Percentiles rank a stretch among this genome's conserved stretches.
Conservation (phyloP, 2,329 filamentous ascomycete species). For the Pestalotiopsis sp. region DNA sequence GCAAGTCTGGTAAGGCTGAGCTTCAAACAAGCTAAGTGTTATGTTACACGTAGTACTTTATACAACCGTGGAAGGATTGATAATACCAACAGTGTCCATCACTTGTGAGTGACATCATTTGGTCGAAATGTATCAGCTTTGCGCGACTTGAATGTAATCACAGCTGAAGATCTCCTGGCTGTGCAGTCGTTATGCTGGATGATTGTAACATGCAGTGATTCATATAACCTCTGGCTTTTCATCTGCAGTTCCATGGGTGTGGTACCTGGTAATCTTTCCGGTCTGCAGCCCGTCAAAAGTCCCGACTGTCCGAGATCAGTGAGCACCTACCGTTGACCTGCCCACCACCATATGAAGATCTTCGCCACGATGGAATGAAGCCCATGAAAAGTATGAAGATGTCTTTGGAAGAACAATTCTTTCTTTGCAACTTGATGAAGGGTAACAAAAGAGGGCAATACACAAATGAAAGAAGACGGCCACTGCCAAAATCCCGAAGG, state of each 20-base stretch:
- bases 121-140: background rate
- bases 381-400: background rate
- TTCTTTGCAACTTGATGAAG: no score
- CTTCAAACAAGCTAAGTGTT: no score
- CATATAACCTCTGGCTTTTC: no score
- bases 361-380: background rate
- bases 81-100: background rate
- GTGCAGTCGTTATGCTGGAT: no score
- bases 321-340: background rate
- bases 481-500: background rate
- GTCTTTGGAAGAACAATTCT: no score
- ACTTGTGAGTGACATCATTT: background rate
- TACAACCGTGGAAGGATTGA: background rate
- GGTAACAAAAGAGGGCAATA: no score
- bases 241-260: no score
- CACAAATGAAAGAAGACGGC: background rate
- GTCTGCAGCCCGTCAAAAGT: background rate
- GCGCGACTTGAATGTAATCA: no score
- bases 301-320: background rate
- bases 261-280: background rate
- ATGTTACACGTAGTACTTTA: no score
- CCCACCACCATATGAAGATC: background rate
- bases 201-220: no score
- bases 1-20: no score
- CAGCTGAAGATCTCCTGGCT: no score